Evolutionary conservation across 805 yeast genomes (phyloP), one percentile per base, ranked within the genome.

Genomic region (Starmera amethionina): DNA sequence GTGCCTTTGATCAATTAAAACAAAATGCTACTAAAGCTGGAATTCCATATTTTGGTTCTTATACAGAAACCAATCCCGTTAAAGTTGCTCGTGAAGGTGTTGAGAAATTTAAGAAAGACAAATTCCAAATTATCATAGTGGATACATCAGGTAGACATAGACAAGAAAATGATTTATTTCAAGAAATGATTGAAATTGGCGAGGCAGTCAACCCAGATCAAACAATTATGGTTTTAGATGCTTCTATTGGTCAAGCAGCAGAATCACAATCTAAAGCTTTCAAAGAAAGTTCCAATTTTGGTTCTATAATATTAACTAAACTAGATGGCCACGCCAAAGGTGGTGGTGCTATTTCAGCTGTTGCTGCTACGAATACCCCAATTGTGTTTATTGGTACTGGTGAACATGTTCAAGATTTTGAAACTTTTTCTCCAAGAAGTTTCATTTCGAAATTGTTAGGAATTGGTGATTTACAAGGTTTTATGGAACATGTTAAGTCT

Each of bases 271-370:
- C 96, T 5, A 75, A 73, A 54, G 98, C 98, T 0, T 90, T 90
- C 67, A 93, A 90, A 62, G 96, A 89, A 39, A 77, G 89, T 29
- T 71, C 96, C 5, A 80, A 90, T 56, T 93, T 93, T 56, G 98
- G 98, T 52, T 88, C 97, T 22, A 90, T 90, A 47, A 82, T 90
- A 44, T 72, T 90, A 56, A 90, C 98, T 18, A 90, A 90, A 61
- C 79, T 90, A 94, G 98, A 90, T 63, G 97, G 97, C 39, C 97
- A 93, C 55, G 98, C 97, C 32, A 90, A 84, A 64, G 98, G 98
- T 60, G 98, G 98, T 65, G 98, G 98, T 70, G 98, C 98, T 28
- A 89, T 90, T 40, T 87, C 96, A 32, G 98, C 98, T 0, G 97
- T 90, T 40, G 98, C 98, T 2, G 93, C 96, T 3, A 90, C 97